These are phyloP conservation scores for Zoysia japonica DNA, from an alignment of 176 grass and related monocot species.

Conservation along the genomic window DNA sequence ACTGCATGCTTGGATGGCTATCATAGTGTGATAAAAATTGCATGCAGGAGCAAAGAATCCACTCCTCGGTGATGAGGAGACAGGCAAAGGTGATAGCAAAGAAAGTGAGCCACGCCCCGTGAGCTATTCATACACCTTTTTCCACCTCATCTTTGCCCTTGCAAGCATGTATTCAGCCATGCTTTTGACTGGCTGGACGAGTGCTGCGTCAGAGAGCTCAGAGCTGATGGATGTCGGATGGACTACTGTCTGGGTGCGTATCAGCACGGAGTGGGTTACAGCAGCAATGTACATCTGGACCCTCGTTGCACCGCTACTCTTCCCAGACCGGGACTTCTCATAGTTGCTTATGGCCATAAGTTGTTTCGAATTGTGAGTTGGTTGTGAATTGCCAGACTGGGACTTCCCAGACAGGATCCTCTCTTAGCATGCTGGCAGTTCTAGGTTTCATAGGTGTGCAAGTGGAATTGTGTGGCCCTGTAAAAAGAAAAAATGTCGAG, in stretches of 20 bases:
- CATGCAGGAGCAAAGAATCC: conserved; percentile 58
- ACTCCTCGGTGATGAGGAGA: conserved; percentile 58
- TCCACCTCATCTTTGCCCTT: conserved; percentile 93
- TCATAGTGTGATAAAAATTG: conserved; percentile 16
- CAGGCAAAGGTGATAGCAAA: conserved; percentile 52
- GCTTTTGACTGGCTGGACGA: conserved; percentile 92
- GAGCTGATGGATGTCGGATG: conserved; percentile 97
- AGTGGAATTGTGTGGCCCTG: conserved; percentile 2
- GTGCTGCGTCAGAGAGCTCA: conserved; percentile 61
- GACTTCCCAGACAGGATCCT: neutral
- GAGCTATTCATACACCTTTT: conserved; percentile 93
- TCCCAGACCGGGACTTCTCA: conserved; percentile 81
- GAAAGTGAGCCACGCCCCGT: conserved; percentile 53
- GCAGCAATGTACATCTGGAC: conserved; percentile 80
- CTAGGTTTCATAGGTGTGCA: neutral
- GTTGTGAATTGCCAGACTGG: neutral
- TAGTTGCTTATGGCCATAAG: conserved; percentile 19
- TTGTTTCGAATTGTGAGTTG: neutral
- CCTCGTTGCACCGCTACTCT: conserved; percentile 70
- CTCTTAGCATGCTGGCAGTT: neutral
- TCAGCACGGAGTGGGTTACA: conserved; percentile 84
- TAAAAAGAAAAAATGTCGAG: neutral
- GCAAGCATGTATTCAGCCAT: conserved; percentile 98
- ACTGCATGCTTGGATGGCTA: conserved; percentile 2
- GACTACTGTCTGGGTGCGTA: conserved; percentile 95